A percentile compares a stretch with the other conserved stretches of the same genome.
Evolutionary conservation across 371 early-diverging fungal species (phyloP).

Genomic region (Circinella umbellata): DNA sequence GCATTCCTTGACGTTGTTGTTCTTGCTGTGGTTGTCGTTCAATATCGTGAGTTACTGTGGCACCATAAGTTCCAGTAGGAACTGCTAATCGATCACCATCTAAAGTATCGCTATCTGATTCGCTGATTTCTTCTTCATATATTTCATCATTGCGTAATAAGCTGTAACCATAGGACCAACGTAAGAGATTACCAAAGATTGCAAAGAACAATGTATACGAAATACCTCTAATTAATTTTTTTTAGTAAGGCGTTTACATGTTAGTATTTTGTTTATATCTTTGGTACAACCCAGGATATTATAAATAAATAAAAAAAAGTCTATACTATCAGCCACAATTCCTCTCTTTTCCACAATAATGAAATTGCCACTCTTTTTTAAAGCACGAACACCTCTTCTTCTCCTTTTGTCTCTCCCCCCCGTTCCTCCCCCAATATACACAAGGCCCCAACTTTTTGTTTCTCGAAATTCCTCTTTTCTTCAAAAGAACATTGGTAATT

Average conservation of each 20-base stretch:
- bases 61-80: not conserved
- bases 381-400: too few relatives aligned
- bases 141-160: conserved; percentile 43
- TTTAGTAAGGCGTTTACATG: not conserved
- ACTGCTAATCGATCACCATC: not conserved
- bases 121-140: conserved; percentile 1
- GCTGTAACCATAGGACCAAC: conserved; percentile 79
- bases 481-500: not conserved
- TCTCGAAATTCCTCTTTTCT: not conserved
- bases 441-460: not conserved
- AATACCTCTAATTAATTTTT: conserved; percentile 56
- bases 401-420: too few relatives aligned
- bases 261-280: not conserved
- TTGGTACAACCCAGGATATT: not conserved
- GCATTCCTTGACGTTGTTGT: conserved; percentile 12
- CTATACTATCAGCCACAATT: not conserved
- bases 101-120: conserved; percentile 1
- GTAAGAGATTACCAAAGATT: conserved; percentile 71
- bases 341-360: not conserved
- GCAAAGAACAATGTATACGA: conserved; percentile 79
- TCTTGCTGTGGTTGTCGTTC: not conserved
- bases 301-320: conserved; percentile 1
- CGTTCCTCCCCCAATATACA: not conserved
- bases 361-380: too few relatives aligned
- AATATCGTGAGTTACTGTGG: not conserved